Conservation (phyloP, 108 stramenopile species). For the Cyclotella choctawhatcheeana region DNA sequence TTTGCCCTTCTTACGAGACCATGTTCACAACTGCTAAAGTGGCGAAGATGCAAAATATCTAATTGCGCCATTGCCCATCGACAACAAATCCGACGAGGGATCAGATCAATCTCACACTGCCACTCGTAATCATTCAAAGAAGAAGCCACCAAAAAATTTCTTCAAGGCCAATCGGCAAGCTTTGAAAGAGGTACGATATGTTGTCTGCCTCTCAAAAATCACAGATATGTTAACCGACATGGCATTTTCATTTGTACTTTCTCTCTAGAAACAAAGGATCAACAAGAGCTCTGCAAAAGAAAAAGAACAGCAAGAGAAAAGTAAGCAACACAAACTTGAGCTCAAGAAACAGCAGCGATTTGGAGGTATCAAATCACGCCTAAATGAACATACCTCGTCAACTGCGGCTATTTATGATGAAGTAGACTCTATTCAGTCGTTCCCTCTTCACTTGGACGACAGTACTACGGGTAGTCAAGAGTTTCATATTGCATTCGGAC, state of each 20-base stretch:
- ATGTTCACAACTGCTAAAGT: neutral
- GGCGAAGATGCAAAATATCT: constrained; percentile 43
- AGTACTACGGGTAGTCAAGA: constrained; percentile 1
- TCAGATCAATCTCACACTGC: constrained; percentile 17
- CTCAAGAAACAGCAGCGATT: constrained; percentile 46
- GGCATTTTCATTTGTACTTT: too few species aligned
- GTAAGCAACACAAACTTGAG: constrained; percentile 34
- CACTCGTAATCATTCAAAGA: constrained; percentile 6
- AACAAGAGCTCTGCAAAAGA: neutral
- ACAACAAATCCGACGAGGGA: constrained; percentile 12
- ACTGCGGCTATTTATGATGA: neutral
- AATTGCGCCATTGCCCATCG: constrained; percentile 24
- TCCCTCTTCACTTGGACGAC: neutral
- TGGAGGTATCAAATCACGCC: constrained; percentile 35
- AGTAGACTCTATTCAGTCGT: constrained; percentile 6
- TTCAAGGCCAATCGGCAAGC: constrained; percentile 36
- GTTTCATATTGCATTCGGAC: constrained; percentile 35
- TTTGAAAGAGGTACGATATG: constrained; percentile 37
- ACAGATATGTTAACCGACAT: neutral
- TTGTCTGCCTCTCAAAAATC: neutral
- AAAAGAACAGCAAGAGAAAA: constrained; percentile 24
- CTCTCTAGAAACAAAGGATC: constrained; percentile 13
- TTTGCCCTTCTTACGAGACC: neutral
- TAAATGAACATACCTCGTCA: constrained; percentile 18
- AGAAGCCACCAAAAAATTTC: constrained; percentile 29